Evolutionary conservation across 179 eudicot species (phyloP), one percentile per base, ranked within the genome.

Genomic region (Sideroxylon spinosum): DNA sequence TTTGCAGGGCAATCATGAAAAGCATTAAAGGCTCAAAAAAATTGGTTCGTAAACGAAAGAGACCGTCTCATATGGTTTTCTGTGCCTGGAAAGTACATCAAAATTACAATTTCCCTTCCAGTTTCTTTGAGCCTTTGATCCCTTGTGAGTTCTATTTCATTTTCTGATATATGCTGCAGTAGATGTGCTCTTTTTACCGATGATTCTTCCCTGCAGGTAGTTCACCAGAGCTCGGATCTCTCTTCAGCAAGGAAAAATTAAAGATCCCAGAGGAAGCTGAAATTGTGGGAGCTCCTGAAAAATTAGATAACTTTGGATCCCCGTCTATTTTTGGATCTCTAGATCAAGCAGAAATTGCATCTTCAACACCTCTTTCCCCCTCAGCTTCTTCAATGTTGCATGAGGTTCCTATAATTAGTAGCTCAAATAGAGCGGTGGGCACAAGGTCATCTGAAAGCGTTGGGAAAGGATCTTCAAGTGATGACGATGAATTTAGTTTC

Each of bases 361-460:
- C 98, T n/a, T 88, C 89, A 76, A 90, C 97, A 13, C 97, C 97
- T 32, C 82, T 84, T 77, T 77, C 87, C 72, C 72, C 77, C 76
- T 73, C 90, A 79, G 55, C 80, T 78, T 85, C 90, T 73, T 77
- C 81, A 28, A 85, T 88, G 77, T 74, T 76, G 9, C 88, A 84
- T 71, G 87, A 80, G 50, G 78, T 61, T 66, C 65, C 56, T 50
- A 84, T 29, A 82, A 78, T 64, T 73, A 85, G 80, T 53, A 84
- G 81, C 74, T 86, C 84, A 12, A 88, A 87, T 57, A 88, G 80
- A 71, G 85, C 88, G 82, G 86, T 80, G 25, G 80, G 77, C n/a
- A 32, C 74, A 32, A 83, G 68, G 59, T 82, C 85, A 12, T 78
- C 28, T 77, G 89, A 83, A 59, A 85, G 80, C 59, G 22, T 17